Conservation (phyloP, 306 rosid genomes). For the Pyrus bretschneideri region DNA sequence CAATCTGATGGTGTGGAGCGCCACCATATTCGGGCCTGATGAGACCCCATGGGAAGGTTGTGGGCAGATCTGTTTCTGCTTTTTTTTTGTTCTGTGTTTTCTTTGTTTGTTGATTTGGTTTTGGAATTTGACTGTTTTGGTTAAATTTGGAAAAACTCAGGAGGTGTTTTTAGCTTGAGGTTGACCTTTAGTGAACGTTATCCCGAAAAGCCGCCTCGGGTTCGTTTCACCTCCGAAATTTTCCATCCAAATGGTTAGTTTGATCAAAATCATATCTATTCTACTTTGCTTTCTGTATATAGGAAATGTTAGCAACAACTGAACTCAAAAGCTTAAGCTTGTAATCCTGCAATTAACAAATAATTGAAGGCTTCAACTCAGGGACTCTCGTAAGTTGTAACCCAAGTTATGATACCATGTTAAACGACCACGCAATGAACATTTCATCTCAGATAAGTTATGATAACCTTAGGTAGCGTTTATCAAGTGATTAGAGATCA, state of each 20-base stretch:
- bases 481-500: background rate
- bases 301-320: background rate
- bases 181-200: constrained; percentile 23
- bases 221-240: constrained; percentile 22
- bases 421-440: background rate
- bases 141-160: constrained; percentile 6
- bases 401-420: background rate
- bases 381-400: background rate
- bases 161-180: constrained; percentile 25
- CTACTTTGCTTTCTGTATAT: background rate
- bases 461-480: background rate
- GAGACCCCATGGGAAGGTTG: constrained; percentile 28
- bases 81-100: no score
- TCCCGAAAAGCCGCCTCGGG: constrained; percentile 28
- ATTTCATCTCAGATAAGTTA: background rate
- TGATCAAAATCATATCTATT: background rate
- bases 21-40: constrained; percentile 27
- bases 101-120: background rate
- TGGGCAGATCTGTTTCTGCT: background rate
- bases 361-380: background rate
- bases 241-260: constrained; percentile 27
- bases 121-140: background rate
- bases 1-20: constrained; percentile 28
- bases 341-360: background rate
- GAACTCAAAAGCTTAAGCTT: background rate